A percentile compares a stretch with the other conserved stretches of the same genome.
phyloP scores from a whole-genome alignment of 805 yeast species.

The Priceomyces carsonii region DNA sequence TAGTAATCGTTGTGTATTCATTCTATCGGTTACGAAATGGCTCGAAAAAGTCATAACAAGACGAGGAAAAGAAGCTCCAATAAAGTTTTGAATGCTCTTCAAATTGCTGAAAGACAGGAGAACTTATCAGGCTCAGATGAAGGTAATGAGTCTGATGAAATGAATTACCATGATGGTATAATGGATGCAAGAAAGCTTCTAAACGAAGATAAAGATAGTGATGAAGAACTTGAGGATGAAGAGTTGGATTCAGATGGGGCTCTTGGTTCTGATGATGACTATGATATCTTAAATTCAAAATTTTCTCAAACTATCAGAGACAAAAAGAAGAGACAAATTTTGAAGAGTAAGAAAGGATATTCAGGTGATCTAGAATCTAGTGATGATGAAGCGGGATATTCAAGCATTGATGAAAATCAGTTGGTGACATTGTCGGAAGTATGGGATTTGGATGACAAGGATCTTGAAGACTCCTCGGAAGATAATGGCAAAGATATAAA shows the following conservation, averaged over 20 bases:
- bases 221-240: slow-evolving; percentile 52
- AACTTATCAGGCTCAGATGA: slow-evolving; percentile 21
- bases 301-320: slow-evolving; percentile 72
- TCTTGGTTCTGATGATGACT: slow-evolving; percentile 76
- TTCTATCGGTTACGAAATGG: no score
- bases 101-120: slow-evolving; percentile 43
- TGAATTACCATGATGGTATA: slow-evolving; percentile 35
- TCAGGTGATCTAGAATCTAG: slow-evolving; percentile 27
- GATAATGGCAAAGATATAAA: slow-evolving; percentile 22
- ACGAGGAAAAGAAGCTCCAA: slow-evolving; percentile 34
- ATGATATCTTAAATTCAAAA: slow-evolving; percentile 60
- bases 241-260: slow-evolving; percentile 88
- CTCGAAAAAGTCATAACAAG: slow-evolving; percentile 16
- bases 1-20: no score
- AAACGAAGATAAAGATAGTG: slow-evolving; percentile 23
- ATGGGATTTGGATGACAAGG: slow-evolving; percentile 79
- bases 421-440: slow-evolving; percentile 80
- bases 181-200: slow-evolving; percentile 42
- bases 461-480: slow-evolving; percentile 25
- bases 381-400: slow-evolving; percentile 62
- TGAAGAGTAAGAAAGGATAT: slow-evolving; percentile 24
- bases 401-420: slow-evolving; percentile 74
- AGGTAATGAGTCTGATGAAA: slow-evolving; percentile 23
- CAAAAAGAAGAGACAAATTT: slow-evolving; percentile 38
- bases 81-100: slow-evolving; percentile 45